Evolutionary conservation across 2,329 filamentous ascomycete species (phyloP).

Genomic region (Cryphonectria nitschkei): DNA sequence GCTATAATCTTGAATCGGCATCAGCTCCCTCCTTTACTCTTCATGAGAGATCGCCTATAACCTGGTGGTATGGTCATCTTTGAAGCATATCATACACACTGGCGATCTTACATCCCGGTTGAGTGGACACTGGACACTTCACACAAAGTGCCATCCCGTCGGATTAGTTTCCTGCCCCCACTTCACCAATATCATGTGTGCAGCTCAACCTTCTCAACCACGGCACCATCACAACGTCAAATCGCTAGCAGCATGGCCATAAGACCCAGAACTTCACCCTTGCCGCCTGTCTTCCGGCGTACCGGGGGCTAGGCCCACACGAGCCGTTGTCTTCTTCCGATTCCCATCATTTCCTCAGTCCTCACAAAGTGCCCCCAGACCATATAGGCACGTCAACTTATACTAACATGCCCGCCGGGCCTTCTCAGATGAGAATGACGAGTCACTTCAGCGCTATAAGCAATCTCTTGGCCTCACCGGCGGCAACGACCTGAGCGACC

Average conservation of each 20-base stretch:
- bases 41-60: neutral
- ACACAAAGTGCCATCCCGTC: neutral
- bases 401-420: neutral
- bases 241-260: neutral
- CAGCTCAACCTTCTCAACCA: neutral
- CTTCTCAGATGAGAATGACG: slow-evolving; percentile 70
- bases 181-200: neutral
- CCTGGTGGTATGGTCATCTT: neutral
- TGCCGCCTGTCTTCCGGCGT: neutral
- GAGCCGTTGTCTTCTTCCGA: neutral
- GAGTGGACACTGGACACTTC: neutral
- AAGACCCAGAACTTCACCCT: neutral
- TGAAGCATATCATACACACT: neutral
- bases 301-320: neutral
- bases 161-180: neutral
- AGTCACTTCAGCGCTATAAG: slow-evolving; percentile 97
- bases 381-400: neutral
- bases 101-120: neutral
- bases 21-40: neutral
- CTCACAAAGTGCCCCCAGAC: neutral
- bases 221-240: neutral
- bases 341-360: neutral
- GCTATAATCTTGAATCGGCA: neutral
- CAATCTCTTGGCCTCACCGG: slow-evolving; percentile 86
- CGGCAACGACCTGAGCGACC: slow-evolving; percentile 72